A percentile compares a stretch with the other conserved stretches of the same genome.
Evolutionary conservation across 441 rosid species (phyloP).

Genomic region (Gossypium trilobum): DNA sequence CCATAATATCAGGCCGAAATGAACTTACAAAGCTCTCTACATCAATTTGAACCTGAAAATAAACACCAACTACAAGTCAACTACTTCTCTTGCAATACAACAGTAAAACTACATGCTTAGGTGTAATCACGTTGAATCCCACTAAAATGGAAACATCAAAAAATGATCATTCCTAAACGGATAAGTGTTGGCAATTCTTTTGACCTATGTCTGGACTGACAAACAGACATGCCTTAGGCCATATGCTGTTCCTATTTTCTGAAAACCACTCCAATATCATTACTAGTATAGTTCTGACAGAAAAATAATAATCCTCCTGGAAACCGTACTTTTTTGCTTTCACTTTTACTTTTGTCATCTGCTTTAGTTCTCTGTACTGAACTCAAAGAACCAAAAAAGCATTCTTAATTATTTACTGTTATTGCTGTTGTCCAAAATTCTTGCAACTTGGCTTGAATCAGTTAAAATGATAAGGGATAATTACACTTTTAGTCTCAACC

Average conservation of each 20-base stretch:
- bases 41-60: conserved; percentile 71
- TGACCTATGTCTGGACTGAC: background rate
- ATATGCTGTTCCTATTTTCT: background rate
- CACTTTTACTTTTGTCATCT: no score
- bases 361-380: no score
- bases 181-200: background rate
- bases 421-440: no score
- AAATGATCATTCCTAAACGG: background rate
- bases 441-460: no score
- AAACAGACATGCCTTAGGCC: background rate
- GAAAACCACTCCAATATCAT: background rate
- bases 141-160: background rate
- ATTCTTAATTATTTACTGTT: no score
- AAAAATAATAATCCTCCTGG: background rate
- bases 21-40: conserved; percentile 76
- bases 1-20: conserved; percentile 89
- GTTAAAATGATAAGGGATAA: no score
- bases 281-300: background rate
- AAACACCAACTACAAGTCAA: background rate
- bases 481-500: no score
- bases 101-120: background rate
- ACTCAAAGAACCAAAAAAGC: no score
- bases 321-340: no score
- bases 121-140: background rate
- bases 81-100: background rate